Evolutionary conservation across 1,139 yeast species (phyloP), one percentile per base, ranked within the genome.

Genomic region (Geotrichum klebahnii): DNA sequence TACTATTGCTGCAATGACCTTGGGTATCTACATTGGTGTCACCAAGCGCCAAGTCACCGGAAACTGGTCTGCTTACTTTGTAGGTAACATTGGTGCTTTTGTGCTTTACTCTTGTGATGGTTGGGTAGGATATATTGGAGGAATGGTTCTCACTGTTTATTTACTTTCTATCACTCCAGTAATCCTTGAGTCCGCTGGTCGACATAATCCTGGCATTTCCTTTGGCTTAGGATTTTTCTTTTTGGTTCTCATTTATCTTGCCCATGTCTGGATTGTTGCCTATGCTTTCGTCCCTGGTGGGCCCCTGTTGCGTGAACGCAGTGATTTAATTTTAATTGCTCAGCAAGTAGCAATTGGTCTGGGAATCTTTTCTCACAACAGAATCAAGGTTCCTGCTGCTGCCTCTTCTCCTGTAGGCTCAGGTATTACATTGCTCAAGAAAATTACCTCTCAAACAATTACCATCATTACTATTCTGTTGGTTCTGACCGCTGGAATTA

Each of bases 271-370:
- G 97, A 81, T 85, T 48, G 98, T 92, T 37, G 98, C 98, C 0
- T 92, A 92, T 67, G 98, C 98, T 0, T 92, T 92, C 70, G 98
- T 92, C 46, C 98, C 98, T 14, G 92, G 87, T 55, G 98, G 98
- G 3, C 83, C 83, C 63, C 58, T 85, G 24, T 73, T 92, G 52
- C 79, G 98, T 63, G 98, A 92, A 68, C 79, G 96, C 64, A 82
- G 92, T 3, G 95, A 89, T 66, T 67, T 85, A 39, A 79, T 92
- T 2, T 67, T 88, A 45, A 75, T 76, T 4, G 58, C 72, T 3
- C 77, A 84, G 53, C 79, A 84, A 42, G 61, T 71, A 1, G 60
- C 73, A 29, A 64, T 82, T 44, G 70, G 73, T 1, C 39, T 60
- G 14, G 72, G 71, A 10, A 59, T 66, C 3, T 55, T 58, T 46